These are phyloP conservation scores for Camellia lanceoleosa DNA, from an alignment of 148 eudicot genomes.

Conservation along the genomic window DNA sequence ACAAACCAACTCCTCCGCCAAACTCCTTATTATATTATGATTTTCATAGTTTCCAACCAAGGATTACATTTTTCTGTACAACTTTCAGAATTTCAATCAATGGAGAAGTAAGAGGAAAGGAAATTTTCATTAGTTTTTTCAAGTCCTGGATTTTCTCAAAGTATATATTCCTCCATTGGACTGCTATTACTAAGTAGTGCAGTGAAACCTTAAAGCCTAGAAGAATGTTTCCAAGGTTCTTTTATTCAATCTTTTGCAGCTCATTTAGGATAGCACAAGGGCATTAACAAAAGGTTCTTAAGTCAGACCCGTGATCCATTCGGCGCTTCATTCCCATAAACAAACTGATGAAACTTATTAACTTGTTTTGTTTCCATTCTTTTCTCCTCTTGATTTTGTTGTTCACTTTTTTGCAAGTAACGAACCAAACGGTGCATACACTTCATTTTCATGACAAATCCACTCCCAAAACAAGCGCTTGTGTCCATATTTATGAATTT, in stretches of 20 bases:
- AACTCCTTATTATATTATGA: not conserved
- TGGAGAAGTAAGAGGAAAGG: conserved; percentile 3
- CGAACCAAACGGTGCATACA: not conserved
- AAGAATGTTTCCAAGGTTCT: not conserved
- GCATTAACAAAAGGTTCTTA: too few relatives aligned
- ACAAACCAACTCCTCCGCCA: not conserved
- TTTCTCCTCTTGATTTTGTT: not conserved
- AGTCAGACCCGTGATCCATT: not conserved
- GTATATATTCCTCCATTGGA: not conserved
- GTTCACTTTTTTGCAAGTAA: not conserved
- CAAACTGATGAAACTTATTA: not conserved
- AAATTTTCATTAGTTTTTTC: not conserved
- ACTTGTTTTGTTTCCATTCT: not conserved
- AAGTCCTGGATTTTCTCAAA: not conserved
- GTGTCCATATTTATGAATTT: too few relatives aligned
- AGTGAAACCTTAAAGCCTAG: not conserved
- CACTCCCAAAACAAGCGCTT: too few relatives aligned
- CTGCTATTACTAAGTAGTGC: not conserved
- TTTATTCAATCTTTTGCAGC: not conserved
- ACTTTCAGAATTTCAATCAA: not conserved
- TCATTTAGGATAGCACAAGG: not conserved
- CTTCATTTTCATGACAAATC: too few relatives aligned
- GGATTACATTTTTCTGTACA: not conserved
- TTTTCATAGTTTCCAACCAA: not conserved
- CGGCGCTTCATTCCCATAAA: not conserved